phyloP scores from a whole-genome alignment of 345 rosid genomes.

The Clausena lansium region DNA sequence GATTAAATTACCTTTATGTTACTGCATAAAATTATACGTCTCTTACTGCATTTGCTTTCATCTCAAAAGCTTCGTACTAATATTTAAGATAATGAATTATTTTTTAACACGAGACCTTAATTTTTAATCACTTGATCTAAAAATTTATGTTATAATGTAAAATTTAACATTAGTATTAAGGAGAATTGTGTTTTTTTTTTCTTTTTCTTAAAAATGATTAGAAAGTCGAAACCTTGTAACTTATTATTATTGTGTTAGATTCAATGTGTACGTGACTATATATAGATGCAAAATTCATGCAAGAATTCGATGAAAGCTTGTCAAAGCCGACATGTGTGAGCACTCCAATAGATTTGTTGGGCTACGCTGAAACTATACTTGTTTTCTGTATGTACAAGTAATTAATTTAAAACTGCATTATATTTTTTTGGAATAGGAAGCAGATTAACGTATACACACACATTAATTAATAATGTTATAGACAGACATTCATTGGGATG shows the following conservation, averaged over 20 bases:
- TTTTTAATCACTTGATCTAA: not conserved
- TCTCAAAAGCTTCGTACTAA: not conserved
- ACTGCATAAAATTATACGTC: not conserved
- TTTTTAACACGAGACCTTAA: not conserved
- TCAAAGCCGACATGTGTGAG: slow-evolving; percentile 33
- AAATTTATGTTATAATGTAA: too few relatives aligned
- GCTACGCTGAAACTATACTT: slow-evolving; percentile 3
- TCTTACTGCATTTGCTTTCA: not conserved
- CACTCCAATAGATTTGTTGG: slow-evolving; percentile 32
- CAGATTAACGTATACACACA: too few relatives aligned
- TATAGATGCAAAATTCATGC: not conserved
- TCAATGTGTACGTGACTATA: not conserved
- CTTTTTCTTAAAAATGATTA: too few relatives aligned
- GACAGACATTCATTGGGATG: slow-evolving; percentile 20
- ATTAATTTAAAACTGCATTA: not conserved
- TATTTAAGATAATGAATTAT: too few relatives aligned
- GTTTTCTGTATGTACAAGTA: not conserved
- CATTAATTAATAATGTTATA: not conserved
- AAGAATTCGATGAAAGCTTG: not conserved
- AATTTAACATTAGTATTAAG: not conserved
- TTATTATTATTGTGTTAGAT: too few relatives aligned
- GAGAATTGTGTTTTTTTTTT: too few relatives aligned
- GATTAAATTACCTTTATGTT: not conserved
- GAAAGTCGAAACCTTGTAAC: not conserved
- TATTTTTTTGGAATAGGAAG: not conserved